Evolutionary conservation across 768 basidiomycete genomes (phyloP).

Genomic region (Sarcodon aspratus): DNA sequence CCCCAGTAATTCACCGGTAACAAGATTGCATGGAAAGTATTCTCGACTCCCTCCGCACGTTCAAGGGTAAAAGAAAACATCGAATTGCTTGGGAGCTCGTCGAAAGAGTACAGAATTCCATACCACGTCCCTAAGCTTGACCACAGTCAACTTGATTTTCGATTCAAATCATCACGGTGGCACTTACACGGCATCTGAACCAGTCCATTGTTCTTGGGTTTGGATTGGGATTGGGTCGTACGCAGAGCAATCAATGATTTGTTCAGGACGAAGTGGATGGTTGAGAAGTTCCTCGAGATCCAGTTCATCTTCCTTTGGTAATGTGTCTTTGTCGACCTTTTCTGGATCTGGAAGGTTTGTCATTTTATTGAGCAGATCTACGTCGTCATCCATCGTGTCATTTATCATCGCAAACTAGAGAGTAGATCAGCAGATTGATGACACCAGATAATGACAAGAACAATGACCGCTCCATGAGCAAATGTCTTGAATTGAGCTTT

Average conservation of each 20-base stretch:
- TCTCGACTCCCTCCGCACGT: background rate
- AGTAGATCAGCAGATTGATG: background rate
- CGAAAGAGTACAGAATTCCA: background rate
- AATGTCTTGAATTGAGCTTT: conserved; percentile 11
- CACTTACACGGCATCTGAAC: background rate
- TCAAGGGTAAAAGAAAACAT: background rate
- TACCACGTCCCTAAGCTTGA: background rate
- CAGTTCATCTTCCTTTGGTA: background rate
- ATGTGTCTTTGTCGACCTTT: background rate
- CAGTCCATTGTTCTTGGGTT: background rate
- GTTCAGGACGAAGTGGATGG: background rate
- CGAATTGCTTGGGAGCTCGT: background rate
- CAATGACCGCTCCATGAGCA: conserved; percentile 10
- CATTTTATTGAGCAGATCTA: background rate
- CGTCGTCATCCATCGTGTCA: background rate
- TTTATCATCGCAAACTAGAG: conserved; percentile 3
- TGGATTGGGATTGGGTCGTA: background rate
- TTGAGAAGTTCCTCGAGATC: background rate
- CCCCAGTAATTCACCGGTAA: background rate
- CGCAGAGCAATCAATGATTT: background rate
- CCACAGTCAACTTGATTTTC: background rate
- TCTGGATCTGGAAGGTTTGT: background rate
- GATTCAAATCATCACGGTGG: background rate
- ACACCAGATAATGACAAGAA: background rate
- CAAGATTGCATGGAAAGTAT: background rate